Evolutionary conservation across 495 filamentous ascomycete genomes (phyloP), one percentile per base, ranked within the genome.

Genomic region (Penicillium paradoxum): DNA sequence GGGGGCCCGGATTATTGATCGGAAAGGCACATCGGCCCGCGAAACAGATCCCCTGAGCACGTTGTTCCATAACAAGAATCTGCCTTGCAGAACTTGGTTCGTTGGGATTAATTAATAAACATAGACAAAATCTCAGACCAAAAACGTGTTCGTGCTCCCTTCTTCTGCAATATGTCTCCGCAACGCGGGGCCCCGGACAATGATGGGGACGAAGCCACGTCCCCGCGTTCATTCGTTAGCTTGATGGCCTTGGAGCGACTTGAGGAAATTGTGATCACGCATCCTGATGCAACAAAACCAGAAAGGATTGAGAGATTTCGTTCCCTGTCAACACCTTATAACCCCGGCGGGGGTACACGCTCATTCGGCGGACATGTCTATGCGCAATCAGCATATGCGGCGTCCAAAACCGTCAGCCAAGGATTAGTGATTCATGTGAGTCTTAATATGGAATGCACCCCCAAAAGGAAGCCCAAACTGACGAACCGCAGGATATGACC

Each of bases 331-430:
- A 42, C 39, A 0, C 71, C 71, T 1, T 73, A 51, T 51, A 55
- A 64, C 15, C 68, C 71, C 0, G 71, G 64, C 8, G 51, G 64
- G 3, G 60, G 65, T 18, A 50, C 41, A 4, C 66, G 63, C 1
- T 76, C 78, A 10, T 87, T 75, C 58, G 86, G 86, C 7, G 85
- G 83, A 0, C 83, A 87, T 68, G 85, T 87, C 6, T 88, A 83
- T 54, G 79, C 79, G 3, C 86, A 89, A 57, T 74, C 82, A 0
- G 82, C 77, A 6, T 75, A 83, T 65, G 83, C 82, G 0, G 84
- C 79, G 11, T 80, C 77, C 4, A 75, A 77, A 43, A 81, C 77
- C 13, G 75, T 83, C 10, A 58, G 50, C 6, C 68, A 71, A 32
- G 74, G 80, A 1, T 73, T 82, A 19, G 70, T 83, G 19, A 72